These are phyloP conservation scores for Baudoinia panamericana DNA, from an alignment of 495 filamentous ascomycete species.

Conservation along the genomic window DNA sequence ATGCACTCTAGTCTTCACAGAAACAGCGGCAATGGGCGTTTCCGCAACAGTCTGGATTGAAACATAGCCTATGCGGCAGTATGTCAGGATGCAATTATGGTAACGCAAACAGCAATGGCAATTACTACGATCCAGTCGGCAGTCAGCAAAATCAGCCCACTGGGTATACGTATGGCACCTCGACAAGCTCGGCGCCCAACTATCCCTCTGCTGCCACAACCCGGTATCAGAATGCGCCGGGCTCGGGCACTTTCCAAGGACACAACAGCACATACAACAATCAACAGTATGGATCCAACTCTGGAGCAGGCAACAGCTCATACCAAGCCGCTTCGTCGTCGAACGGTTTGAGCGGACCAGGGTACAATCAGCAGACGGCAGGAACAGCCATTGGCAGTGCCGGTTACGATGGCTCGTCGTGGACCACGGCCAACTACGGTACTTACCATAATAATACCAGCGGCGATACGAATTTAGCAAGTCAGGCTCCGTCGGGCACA, in stretches of 20 bases:
- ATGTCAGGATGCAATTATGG: constrained; percentile 14
- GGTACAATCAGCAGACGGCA: constrained; percentile 7
- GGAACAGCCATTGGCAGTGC: background rate
- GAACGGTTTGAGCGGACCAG: constrained; percentile 6
- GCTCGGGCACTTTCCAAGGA: constrained; percentile 1
- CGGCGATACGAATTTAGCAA: constrained; percentile 9
- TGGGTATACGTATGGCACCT: constrained; percentile 7
- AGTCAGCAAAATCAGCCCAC: constrained; percentile 15
- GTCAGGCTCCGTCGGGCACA: constrained; percentile 2
- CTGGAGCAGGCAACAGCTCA: background rate
- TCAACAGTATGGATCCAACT: constrained; percentile 9
- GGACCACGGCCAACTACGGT: background rate
- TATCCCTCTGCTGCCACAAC: constrained; percentile 2
- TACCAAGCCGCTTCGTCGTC: background rate
- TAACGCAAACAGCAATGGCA: background rate
- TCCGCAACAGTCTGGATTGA: background rate
- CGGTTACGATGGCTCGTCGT: constrained; percentile 6
- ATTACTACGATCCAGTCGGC: constrained; percentile 17
- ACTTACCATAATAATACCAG: constrained; percentile 15
- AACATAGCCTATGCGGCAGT: background rate
- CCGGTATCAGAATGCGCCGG: background rate
- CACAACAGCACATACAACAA: constrained; percentile 4
- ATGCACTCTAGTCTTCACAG: background rate
- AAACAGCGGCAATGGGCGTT: background rate
- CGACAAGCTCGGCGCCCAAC: background rate